Conservation (phyloP, 2,329 filamentous ascomycete species). For the Ustilaginoidea virens region DNA sequence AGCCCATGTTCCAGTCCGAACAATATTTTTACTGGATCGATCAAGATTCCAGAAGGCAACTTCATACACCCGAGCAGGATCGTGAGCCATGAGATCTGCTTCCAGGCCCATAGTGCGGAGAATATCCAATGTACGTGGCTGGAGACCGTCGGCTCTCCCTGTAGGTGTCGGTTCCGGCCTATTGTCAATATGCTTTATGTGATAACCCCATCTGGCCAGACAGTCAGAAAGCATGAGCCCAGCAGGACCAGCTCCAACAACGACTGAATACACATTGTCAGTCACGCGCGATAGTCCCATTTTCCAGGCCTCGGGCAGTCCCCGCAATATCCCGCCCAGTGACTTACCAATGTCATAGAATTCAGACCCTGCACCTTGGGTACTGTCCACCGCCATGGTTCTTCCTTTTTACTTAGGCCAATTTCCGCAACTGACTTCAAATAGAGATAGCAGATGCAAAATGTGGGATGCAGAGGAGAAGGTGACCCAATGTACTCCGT, state of each 20-base stretch:
- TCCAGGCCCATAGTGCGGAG: constrained; percentile 84
- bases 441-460: too few species aligned
- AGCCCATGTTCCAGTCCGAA: constrained; percentile 61
- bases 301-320: too few species aligned
- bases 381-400: constrained; percentile 1
- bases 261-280: constrained; percentile 37
- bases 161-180: constrained; percentile 70
- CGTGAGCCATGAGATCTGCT: constrained; percentile 70
- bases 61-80: constrained; percentile 74
- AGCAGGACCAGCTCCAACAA: constrained; percentile 78
- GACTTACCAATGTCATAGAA: constrained; percentile 30
- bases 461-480: too few species aligned
- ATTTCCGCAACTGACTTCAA: too few species aligned
- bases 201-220: constrained; percentile 84
- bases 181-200: constrained; percentile 90
- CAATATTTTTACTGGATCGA: constrained; percentile 38
- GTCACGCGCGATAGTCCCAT: too few species aligned
- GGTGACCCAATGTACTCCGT: too few species aligned
- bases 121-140: constrained; percentile 76
- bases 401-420: too few species aligned
- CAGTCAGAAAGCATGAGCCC: constrained; percentile 79
- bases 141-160: constrained; percentile 81
- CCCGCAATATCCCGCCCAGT: background rate
- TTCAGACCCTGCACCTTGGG: background rate
- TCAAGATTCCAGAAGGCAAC: constrained; percentile 59